Percentiles rank a stretch among this genome's conserved stretches.
phyloP scores from a whole-genome alignment of 208 protist genomes.

The Trypanosoma avium region DNA sequence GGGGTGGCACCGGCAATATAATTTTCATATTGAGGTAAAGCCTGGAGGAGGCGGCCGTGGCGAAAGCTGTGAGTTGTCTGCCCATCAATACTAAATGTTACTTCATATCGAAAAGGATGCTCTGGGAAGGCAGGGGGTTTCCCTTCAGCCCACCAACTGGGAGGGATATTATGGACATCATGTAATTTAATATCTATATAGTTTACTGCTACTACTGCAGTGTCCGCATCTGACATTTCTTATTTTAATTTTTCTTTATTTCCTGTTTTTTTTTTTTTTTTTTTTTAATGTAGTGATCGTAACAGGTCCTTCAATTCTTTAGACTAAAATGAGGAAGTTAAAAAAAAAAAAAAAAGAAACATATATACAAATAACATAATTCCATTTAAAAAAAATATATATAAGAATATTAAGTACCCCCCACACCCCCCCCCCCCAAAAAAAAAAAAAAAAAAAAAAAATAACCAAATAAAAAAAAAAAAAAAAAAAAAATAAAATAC shows the following conservation, averaged over 20 bases:
- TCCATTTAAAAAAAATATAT: background rate
- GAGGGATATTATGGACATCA: slow-evolving; percentile 50
- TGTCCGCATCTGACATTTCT: background rate
- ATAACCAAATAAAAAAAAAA: background rate
- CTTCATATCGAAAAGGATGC: slow-evolving; percentile 31
- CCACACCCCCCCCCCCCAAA: no score
- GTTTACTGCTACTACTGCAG: slow-evolving; percentile 35
- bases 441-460: background rate
- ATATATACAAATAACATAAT: slow-evolving; percentile 11
- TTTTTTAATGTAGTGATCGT: background rate
- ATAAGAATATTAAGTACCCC: no score
- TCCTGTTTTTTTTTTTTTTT: slow-evolving; percentile 2
- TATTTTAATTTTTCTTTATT: background rate
- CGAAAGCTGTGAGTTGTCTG: slow-evolving; percentile 33
- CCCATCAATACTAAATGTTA: slow-evolving; percentile 21
- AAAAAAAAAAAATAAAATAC: background rate
- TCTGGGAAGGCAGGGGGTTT: slow-evolving; percentile 20
- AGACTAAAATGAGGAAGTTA: background rate
- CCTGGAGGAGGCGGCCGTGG: slow-evolving; percentile 57
- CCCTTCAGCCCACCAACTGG: slow-evolving; percentile 52
- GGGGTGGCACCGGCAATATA: slow-evolving; percentile 60
- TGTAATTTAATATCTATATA: slow-evolving; percentile 80
- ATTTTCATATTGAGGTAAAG: slow-evolving; percentile 43
- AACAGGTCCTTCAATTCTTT: no score
- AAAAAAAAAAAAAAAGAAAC: background rate